Conservation (phyloP, 1,284 basidiomycete species). For the Xerocomus cyaneibrunnescens region DNA sequence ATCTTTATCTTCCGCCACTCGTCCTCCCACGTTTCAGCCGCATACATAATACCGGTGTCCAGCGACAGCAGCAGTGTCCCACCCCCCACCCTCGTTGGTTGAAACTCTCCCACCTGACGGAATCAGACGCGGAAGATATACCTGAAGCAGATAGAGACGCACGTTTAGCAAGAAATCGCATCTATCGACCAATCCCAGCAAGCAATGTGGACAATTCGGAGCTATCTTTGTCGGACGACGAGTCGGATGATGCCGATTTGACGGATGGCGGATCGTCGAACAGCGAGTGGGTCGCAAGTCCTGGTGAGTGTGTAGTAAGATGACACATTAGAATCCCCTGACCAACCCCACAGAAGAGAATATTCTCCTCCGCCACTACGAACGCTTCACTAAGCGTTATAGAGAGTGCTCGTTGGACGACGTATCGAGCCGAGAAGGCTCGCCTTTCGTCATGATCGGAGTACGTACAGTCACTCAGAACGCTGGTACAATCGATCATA, state of each 20-base stretch:
- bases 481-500: not conserved
- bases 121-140: conserved; percentile 63
- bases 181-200: conserved; percentile 38
- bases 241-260: conserved; percentile 72
- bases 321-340: conserved; percentile 1
- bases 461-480: conserved; percentile 20
- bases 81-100: conserved; percentile 24
- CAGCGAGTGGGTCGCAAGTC: conserved; percentile 53
- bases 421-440: conserved; percentile 38
- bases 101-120: conserved; percentile 44
- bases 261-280: conserved; percentile 54
- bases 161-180: conserved; percentile 60
- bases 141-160: conserved; percentile 67
- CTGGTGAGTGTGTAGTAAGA: conserved; percentile 23
- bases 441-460: conserved; percentile 39
- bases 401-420: conserved; percentile 19
- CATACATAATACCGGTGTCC: conserved; percentile 1
- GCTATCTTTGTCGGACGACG: conserved; percentile 60
- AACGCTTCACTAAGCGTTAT: conserved; percentile 36
- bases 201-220: conserved; percentile 45
- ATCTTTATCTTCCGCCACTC: conserved; percentile 59
- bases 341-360: conserved; percentile 21
- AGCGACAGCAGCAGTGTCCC: conserved; percentile 6
- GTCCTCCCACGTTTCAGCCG: conserved; percentile 37
- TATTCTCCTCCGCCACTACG: conserved; percentile 25